phyloP scores from a whole-genome alignment of 2,329 filamentous ascomycete species.

The Talaromyces sp. region DNA sequence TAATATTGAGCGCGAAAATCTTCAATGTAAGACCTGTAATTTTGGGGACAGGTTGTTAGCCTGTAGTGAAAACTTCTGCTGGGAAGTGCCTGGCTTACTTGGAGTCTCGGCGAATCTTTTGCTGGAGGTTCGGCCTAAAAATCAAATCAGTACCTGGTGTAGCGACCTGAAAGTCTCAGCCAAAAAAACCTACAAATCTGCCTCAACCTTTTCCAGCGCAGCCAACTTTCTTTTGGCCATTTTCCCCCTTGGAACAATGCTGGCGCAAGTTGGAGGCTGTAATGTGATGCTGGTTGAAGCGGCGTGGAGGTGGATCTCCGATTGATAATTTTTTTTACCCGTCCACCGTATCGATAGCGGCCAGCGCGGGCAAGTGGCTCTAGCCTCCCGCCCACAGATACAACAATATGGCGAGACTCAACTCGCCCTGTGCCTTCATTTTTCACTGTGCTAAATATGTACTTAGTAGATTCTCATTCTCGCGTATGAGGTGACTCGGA shows the following conservation, averaged over 20 bases:
- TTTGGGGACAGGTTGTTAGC: not conserved
- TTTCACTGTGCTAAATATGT: not conserved
- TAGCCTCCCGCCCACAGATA: not conserved
- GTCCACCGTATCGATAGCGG: slow-evolving; percentile 11
- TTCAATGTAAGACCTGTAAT: slow-evolving; percentile 70
- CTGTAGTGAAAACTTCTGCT: not conserved
- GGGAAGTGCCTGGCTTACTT: slow-evolving; percentile 46
- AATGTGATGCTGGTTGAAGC: slow-evolving; percentile 48
- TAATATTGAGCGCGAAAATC: slow-evolving; percentile 84
- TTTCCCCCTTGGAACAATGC: not conserved
- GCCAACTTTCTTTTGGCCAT: slow-evolving; percentile 88
- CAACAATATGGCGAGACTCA: not conserved
- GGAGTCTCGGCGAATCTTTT: slow-evolving; percentile 85
- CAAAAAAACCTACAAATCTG: slow-evolving; percentile 60
- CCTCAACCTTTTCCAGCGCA: slow-evolving; percentile 91
- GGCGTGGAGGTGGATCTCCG: slow-evolving; percentile 43
- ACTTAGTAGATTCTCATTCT: not conserved
- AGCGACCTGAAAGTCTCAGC: not conserved
- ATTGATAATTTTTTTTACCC: slow-evolving; percentile 11
- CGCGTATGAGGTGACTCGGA: not conserved
- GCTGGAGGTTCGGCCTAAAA: slow-evolving; percentile 71
- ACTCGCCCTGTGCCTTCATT: not conserved
- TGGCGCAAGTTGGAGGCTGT: not conserved
- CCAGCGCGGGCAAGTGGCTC: not conserved
- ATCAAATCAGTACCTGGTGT: not conserved